phyloP scores from a whole-genome alignment of 306 rosid species.

The Vigna angularis region DNA sequence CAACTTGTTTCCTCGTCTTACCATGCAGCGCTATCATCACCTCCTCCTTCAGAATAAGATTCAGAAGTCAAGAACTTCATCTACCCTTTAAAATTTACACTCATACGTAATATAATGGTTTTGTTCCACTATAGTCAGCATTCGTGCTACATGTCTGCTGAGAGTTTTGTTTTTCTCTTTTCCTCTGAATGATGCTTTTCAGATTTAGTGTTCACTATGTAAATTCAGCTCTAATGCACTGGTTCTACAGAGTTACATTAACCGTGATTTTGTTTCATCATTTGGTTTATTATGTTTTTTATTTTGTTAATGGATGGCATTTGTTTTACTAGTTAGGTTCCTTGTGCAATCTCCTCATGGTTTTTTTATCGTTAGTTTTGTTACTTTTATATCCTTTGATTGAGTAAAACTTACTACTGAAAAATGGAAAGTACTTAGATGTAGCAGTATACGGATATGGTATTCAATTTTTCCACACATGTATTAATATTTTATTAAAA shows the following conservation, averaged over 20 bases:
- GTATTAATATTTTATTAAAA: too few relatives aligned
- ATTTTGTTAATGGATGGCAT: slow-evolving; percentile 3
- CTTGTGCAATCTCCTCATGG: background rate
- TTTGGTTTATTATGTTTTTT: background rate
- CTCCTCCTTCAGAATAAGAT: slow-evolving; percentile 63
- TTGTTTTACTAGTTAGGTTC: background rate
- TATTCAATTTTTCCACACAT: too few relatives aligned
- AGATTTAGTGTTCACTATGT: slow-evolving; percentile 30
- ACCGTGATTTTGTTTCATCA: background rate
- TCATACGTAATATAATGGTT: slow-evolving; percentile 31
- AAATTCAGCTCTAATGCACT: slow-evolving; percentile 1
- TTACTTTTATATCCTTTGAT: too few relatives aligned
- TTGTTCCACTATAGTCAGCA: slow-evolving; percentile 23
- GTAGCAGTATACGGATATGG: too few relatives aligned
- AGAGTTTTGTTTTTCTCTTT: slow-evolving; percentile 29
- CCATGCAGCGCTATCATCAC: slow-evolving; percentile 59
- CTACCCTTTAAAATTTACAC: slow-evolving; percentile 51
- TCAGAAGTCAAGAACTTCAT: slow-evolving; percentile 74
- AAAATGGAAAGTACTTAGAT: too few relatives aligned
- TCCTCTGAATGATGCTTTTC: slow-evolving; percentile 41
- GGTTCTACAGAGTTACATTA: slow-evolving; percentile 8
- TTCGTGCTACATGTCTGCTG: background rate
- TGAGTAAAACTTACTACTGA: too few relatives aligned
- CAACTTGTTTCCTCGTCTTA: slow-evolving; percentile 90
- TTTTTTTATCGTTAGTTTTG: too few relatives aligned